Conservation (phyloP, 352 stramenopile species). For the Globisporangium lucens region DNA sequence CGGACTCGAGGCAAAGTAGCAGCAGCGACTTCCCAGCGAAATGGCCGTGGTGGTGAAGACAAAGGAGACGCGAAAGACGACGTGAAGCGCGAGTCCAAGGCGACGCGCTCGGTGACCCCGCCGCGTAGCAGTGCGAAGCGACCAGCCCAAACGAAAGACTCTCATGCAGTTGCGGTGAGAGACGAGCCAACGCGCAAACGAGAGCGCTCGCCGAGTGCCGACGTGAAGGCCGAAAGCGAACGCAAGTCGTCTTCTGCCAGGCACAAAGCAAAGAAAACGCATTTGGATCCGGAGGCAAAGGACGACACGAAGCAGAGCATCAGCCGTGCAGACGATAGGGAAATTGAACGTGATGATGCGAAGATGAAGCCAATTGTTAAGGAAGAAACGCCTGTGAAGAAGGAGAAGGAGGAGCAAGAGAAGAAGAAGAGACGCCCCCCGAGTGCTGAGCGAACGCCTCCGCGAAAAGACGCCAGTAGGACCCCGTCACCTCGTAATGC, state of each 20-base stretch:
- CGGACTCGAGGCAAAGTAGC: not conserved
- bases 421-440: not conserved
- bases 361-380: not conserved
- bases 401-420: not conserved
- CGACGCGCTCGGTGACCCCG: conserved; percentile 7
- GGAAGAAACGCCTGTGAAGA: not conserved
- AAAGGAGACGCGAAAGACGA: conserved; percentile 4
- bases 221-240: conserved; percentile 7
- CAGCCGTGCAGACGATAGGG: not conserved
- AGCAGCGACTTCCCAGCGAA: not conserved
- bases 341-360: not conserved
- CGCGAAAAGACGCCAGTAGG: conserved; percentile 2
- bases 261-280: conserved; percentile 2
- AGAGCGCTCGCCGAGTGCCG: conserved; percentile 12
- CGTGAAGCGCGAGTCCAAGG: not conserved
- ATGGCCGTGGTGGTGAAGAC: not conserved
- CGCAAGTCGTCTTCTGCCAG: not conserved
- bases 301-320: not conserved
- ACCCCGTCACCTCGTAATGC: conserved; percentile 2
- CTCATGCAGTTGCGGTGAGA: not conserved
- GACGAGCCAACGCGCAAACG: conserved; percentile 12
- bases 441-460: conserved; percentile 9
- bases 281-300: not conserved
- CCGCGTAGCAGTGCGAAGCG: conserved; percentile 7
- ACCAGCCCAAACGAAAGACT: not conserved